Base-by-base conservation (phyloP, 129 eudicot species). In the Gnaphalium uliginosum region DNA sequence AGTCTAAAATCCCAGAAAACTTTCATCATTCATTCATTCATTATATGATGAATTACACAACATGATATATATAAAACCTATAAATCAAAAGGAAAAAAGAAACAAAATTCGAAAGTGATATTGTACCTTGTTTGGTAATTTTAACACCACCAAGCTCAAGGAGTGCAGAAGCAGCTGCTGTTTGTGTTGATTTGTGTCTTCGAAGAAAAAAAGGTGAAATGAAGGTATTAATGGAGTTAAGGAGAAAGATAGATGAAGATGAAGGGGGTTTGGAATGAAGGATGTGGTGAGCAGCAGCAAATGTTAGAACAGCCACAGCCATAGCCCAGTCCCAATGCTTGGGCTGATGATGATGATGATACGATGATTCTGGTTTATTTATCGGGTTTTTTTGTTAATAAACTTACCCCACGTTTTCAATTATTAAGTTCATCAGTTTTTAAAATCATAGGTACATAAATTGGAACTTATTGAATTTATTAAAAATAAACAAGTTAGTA, bases 101-200 rank as follows among this genome's bases (percentile, higher is more conserved):
- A 27, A 54, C 0, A 68, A 8, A 29, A 18, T 37, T 19, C 64
- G 24, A 21, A 8, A 5, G 8, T 56, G 1, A 1, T 1, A 8
- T 11, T 7, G 61, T 56, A 89, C 97, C 97, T 41, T 92, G 85
- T 82, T 81, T 92, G 66, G 90, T 71, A 74, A 92, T 75, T 64
- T 89, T 77, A 66, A 89, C 81, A n/a, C 93, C 96, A 17, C 97
- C 97, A 33, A 89, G 87, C 30, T 92, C 89, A 62, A 92, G 83
- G 75, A 82, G 83, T 14, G 97, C 85, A 75, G 85, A 80, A 27
- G 68, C 78, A 4, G 50, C 66, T 21, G 37, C 2, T 24, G 74
- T 67, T 37, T 73, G 84, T 62, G 85, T 63, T 80, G 78, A 69
- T 70, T 88, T 86, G 71, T 71, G 64, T 24, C 83, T 71, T 75